Evolutionary conservation across 495 filamentous ascomycete genomes (phyloP), one percentile per base, ranked within the genome.

Genomic region (Melanomma pulvis-pyrius): DNA sequence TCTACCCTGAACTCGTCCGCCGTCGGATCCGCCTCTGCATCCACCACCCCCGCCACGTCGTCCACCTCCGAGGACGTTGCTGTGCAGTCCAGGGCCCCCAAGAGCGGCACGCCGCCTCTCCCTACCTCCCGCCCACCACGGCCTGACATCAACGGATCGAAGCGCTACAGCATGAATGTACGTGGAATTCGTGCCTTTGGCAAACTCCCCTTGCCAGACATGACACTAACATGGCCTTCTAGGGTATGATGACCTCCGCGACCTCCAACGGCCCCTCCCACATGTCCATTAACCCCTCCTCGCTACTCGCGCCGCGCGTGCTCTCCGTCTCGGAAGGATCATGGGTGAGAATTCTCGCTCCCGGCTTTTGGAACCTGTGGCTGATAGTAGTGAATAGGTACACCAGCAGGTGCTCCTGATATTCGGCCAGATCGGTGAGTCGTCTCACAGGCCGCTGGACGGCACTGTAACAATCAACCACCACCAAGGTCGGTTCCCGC

Each of bases 331-430:
- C 85, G 21, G 91, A 97, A 50, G 90, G 87, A 69, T 86, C 90
- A 30, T 94, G 91, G 90, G 92, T 96, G 81, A 62, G 59, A 19
- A 68, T 2, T 8, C 8, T 34, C 11, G 12, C 9, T n/a, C 8
- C 9, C 1, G 22, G 17, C 24, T 25, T 9, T 34, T 13, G 15
- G 41, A 9, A 58, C 0, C 13, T n/a, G 39, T 15, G 0, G 21
- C 12, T 25, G 53, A 50, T 65, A 34, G 58, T 48, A 63, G 25
- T 53, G 17, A 21, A 50, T 67, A 96, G 92, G 91, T 93, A 25
- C 88, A 94, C 72, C 92, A 97, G 79, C 96, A 96, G 72, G 85
- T 94, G 15, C 80, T 97, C 6, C 82, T 93, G 34, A 81, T 96
- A 22, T 87, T 87, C 63, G 92, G 92, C 28, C 86, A 89, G 47